A percentile compares a stretch with the other conserved stretches of the same genome.
These are phyloP conservation scores for Fusarium odoratissimum DNA, from an alignment of 2,329 filamentous ascomycete genomes.

Conservation along the genomic window DNA sequence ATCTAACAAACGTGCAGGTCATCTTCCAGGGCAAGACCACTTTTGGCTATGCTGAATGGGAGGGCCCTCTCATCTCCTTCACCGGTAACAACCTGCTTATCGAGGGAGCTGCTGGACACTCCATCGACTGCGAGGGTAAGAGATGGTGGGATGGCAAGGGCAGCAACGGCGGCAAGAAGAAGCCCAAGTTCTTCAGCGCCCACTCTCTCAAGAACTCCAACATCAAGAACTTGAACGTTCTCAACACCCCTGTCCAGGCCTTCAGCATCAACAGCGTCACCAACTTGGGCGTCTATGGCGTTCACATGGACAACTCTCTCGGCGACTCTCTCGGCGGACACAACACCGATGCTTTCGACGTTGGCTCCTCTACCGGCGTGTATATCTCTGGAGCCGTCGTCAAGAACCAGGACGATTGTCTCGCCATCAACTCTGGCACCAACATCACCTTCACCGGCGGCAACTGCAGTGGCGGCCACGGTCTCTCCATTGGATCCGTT, in stretches of 20 bases:
- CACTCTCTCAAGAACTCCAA: constrained; percentile 52
- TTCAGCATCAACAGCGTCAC: constrained; percentile 54
- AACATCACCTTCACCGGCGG: constrained; percentile 60
- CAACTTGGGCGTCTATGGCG: constrained; percentile 49
- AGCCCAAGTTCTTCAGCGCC: constrained; percentile 71
- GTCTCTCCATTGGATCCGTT: constrained; percentile 57
- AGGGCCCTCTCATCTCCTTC: constrained; percentile 71
- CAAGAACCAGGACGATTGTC: constrained; percentile 72
- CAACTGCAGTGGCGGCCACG: constrained; percentile 58
- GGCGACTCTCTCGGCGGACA: constrained; percentile 53
- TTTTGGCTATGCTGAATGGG: constrained; percentile 74
- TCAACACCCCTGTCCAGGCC: constrained; percentile 57
- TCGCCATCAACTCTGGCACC: constrained; percentile 66
- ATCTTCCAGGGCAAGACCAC: constrained; percentile 75
- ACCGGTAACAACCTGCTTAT: constrained; percentile 67
- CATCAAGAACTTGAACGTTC: constrained; percentile 53
- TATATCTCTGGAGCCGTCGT: constrained; percentile 64
- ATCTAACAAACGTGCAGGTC: constrained; percentile 43
- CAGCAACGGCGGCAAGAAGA: constrained; percentile 68
- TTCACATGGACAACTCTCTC: constrained; percentile 54
- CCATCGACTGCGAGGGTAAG: constrained; percentile 66
- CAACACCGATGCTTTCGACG: constrained; percentile 71
- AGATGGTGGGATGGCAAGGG: constrained; percentile 73
- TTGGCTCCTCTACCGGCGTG: constrained; percentile 61
- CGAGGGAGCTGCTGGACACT: constrained; percentile 59